Evolutionary conservation across 2,329 filamentous ascomycete species (phyloP), one percentile per base, ranked within the genome.

Genomic region (Colletotrichum ledebouriae): DNA sequence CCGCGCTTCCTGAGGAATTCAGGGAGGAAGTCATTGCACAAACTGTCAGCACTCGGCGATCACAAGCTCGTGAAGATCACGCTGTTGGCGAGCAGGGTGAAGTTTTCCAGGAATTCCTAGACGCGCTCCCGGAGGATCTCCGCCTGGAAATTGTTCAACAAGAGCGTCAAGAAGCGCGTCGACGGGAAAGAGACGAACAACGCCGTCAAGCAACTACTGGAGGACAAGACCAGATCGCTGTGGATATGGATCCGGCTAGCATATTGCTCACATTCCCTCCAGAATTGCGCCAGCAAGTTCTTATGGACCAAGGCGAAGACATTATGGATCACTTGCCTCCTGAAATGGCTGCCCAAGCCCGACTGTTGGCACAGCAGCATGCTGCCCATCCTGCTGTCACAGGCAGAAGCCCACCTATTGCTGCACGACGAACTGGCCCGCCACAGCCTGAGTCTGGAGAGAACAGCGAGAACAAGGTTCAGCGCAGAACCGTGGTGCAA

Each of bases 1-100:
- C 96, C 67, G 97, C 95, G n/a, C 83, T 99, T n/a, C 96, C 96
- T 0, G 96, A 99, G 73, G 97, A 99, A 70, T 90, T 98, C 76
- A 88, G 96, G 52, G 95, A 98, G 78, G 96, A 99, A 77, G 96
- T 99, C 56, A 93, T 99, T 72, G 94, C 97, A 78, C 90, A 94
- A 70, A 94, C 97, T 67, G 88, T 97, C 71, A 94, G 92, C 59
- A 90, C 93, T 72, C 89, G 95, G 72, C 90, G 95, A 71, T 92
- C 92, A 7, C 89, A 96, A 78, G 93, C 93, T 47, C 79, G 91
- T 76, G 78, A 92, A 83, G 80, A 89, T 77, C 87, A 86, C 63
- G 86, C 87, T 29, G 87, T 89, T 17, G 92, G 94, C 68, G 90
- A 94, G 74, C 89, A 92, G 39, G 92, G 89, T 3, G 93, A 95